Conservation (phyloP, 2,329 filamentous ascomycete species). For the Microsporum audouinii region DNA sequence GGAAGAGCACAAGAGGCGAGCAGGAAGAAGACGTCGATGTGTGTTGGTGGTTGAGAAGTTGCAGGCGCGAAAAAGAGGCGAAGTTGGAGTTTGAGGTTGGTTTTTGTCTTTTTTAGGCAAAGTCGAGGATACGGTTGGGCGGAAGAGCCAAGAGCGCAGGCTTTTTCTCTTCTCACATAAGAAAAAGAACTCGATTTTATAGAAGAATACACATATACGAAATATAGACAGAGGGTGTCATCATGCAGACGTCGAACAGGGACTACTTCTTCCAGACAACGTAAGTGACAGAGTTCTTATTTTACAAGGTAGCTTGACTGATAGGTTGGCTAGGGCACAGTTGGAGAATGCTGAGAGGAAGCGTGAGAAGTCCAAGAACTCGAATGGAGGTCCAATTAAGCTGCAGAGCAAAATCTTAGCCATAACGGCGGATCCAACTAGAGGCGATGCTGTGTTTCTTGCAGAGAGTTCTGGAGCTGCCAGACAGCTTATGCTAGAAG, state of each 20-base stretch:
- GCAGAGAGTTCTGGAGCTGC: constrained; percentile 80
- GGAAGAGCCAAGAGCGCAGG: background rate
- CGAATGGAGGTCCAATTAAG: constrained; percentile 65
- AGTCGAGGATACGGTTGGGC: constrained; percentile 23
- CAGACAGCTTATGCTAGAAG: constrained; percentile 62
- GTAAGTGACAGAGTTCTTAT: constrained; percentile 39
- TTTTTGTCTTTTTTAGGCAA: constrained; percentile 11
- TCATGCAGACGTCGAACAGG: constrained; percentile 59
- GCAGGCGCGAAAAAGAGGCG: background rate
- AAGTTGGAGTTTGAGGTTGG: constrained; percentile 9
- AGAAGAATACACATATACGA: background rate
- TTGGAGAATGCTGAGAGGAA: constrained; percentile 47
- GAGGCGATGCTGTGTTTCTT: constrained; percentile 55
- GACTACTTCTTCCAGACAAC: constrained; percentile 89
- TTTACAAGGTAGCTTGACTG: background rate
- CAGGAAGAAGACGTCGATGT: background rate
- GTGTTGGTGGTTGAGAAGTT: constrained; percentile 13
- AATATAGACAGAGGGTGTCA: constrained; percentile 19
- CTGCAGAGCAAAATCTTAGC: constrained; percentile 81
- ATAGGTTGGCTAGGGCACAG: constrained; percentile 34
- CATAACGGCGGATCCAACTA: constrained; percentile 54
- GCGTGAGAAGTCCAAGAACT: constrained; percentile 65
- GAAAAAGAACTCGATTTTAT: background rate
- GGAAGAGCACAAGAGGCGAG: background rate
- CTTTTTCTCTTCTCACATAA: background rate